Conservation (phyloP, 495 filamentous ascomycete species). For the Daldinia grandis region DNA sequence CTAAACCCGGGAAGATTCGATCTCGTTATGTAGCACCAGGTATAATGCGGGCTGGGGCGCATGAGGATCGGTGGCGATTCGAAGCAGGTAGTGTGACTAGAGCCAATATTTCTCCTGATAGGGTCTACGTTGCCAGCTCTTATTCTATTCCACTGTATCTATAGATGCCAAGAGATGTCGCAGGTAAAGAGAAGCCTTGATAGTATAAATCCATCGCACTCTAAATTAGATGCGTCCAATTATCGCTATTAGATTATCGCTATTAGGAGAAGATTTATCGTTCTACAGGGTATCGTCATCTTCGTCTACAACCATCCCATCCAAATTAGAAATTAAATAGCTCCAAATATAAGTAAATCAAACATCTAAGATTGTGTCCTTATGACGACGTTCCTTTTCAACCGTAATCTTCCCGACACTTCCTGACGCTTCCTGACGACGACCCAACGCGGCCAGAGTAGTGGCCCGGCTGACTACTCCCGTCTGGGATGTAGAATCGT, state of each 20-base stretch:
- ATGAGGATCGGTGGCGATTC: neutral
- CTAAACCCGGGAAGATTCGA: neutral
- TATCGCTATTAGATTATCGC: neutral
- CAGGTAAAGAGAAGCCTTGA: neutral
- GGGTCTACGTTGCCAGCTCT: neutral
- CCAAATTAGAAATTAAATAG: neutral
- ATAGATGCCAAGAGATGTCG: neutral
- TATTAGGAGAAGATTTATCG: neutral
- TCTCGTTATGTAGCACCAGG: neutral
- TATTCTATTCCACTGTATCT: neutral
- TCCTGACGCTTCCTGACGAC: slow-evolving; percentile 6
- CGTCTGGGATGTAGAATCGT: slow-evolving; percentile 72
- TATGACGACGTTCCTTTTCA: slow-evolving; percentile 13
- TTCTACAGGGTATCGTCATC: slow-evolving; percentile 19
- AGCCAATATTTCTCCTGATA: neutral
- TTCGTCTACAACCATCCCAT: slow-evolving; percentile 3
- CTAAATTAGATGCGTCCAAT: neutral
- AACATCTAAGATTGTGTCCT: slow-evolving; percentile 13
- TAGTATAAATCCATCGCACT: neutral
- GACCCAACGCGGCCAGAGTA: slow-evolving; percentile 43
- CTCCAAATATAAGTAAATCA: neutral
- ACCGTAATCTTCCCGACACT: neutral
- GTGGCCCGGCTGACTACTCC: slow-evolving; percentile 51
- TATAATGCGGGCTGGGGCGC: neutral
- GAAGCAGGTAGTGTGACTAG: neutral